Evolutionary conservation across 2,329 filamentous ascomycete genomes (phyloP).

Genomic region (Cryphonectria radicalis): DNA sequence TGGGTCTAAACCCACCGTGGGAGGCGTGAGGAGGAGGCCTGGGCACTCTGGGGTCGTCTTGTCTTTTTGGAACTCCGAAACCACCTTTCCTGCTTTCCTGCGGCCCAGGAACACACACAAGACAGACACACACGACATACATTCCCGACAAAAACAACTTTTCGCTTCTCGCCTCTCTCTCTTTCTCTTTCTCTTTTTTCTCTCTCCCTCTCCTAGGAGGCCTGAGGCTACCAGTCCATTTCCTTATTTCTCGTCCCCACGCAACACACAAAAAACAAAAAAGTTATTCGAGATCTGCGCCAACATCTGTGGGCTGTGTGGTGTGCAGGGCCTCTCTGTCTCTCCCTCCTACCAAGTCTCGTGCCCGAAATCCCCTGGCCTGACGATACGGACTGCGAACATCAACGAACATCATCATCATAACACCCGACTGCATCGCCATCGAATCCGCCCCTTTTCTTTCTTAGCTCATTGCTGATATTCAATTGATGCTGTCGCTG

Average conservation of each 20-base stretch:
- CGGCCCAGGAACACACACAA: background rate
- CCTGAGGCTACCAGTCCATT: background rate
- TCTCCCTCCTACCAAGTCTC: background rate
- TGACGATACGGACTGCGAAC: conserved; percentile 15
- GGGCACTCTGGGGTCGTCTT: conserved; percentile 1
- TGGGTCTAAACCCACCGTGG: background rate
- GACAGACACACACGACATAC: background rate
- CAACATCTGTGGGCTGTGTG: background rate
- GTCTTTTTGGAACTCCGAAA: conserved; percentile 21
- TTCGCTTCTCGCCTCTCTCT: background rate
- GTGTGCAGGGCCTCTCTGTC: background rate
- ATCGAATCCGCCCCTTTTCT: background rate
- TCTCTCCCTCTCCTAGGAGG: background rate
- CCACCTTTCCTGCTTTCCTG: conserved; percentile 14
- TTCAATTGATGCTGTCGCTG: conserved; percentile 24
- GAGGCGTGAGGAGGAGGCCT: background rate
- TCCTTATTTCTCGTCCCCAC: background rate
- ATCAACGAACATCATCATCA: conserved; percentile 9
- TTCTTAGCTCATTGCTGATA: background rate
- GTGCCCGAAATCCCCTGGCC: conserved; percentile 5
- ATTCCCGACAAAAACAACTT: background rate
- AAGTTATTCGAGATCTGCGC: background rate
- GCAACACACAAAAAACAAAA: background rate
- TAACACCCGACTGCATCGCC: conserved; percentile 11
- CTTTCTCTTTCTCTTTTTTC: too few relatives aligned